Conservation (phyloP, 1,284 basidiomycete genomes). For the Golubevia sp. region DNA sequence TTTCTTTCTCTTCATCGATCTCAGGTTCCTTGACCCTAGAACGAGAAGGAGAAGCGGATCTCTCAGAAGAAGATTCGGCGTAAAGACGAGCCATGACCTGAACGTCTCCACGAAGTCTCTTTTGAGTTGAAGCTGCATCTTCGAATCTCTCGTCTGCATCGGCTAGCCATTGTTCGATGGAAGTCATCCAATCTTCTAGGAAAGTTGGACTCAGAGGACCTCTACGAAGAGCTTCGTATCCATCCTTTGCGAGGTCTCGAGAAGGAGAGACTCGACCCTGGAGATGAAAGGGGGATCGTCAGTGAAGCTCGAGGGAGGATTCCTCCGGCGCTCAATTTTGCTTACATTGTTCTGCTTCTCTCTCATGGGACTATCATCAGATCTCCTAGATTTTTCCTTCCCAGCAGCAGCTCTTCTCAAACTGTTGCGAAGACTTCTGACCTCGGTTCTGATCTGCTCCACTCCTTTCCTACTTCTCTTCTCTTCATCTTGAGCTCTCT, state of each 20-base stretch:
- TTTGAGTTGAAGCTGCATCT: slow-evolving; percentile 11
- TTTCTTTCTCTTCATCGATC: slow-evolving; percentile 1
- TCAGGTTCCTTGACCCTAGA: not conserved
- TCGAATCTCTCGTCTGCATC: not conserved
- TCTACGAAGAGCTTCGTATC: not conserved
- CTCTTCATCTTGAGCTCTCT: too few species aligned
- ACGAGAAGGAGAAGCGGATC: not conserved
- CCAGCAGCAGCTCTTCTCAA: too few species aligned
- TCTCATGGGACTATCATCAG: too few species aligned
- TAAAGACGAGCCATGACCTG: not conserved
- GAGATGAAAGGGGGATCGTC: not conserved
- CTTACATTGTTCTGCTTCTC: too few species aligned
- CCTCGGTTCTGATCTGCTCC: too few species aligned
- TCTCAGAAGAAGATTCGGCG: not conserved
- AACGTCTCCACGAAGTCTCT: not conserved
- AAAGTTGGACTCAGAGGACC: not conserved
- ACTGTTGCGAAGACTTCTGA: too few species aligned
- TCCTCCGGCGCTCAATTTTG: too few species aligned
- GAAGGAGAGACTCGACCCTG: not conserved
- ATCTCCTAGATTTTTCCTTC: too few species aligned
- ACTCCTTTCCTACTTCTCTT: too few species aligned
- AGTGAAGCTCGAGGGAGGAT: not conserved
- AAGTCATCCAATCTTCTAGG: not conserved
- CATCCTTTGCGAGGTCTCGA: not conserved
- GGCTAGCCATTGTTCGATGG: not conserved